These are phyloP conservation scores for Purshia tridentata DNA, from an alignment of 306 rosid genomes.

Conservation along the genomic window DNA sequence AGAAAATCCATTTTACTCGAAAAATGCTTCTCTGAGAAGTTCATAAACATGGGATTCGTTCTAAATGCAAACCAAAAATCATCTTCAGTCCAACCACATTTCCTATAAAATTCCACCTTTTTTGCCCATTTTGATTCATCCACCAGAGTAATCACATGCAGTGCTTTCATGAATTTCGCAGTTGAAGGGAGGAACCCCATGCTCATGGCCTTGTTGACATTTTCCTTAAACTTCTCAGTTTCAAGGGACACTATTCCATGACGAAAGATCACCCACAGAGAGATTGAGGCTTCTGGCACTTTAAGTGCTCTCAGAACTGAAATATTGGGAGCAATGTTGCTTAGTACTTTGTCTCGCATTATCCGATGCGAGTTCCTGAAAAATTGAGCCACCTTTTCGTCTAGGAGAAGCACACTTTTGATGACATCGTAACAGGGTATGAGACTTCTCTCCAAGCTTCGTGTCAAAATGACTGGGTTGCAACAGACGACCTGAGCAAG, in stretches of 20 bases:
- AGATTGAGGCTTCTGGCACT: conserved; percentile 5
- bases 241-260: not conserved
- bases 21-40: conserved; percentile 19
- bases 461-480: not conserved
- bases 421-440: conserved; percentile 12
- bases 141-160: conserved; percentile 8
- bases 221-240: conserved; percentile 1
- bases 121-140: conserved; percentile 16
- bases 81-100: conserved; percentile 36
- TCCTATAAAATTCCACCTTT: conserved; percentile 22
- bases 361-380: not conserved
- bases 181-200: conserved; percentile 33
- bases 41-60: conserved; percentile 31
- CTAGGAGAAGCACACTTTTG: not conserved
- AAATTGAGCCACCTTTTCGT: not conserved
- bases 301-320: not conserved
- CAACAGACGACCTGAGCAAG: not conserved
- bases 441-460: conserved; percentile 15
- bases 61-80: conserved; percentile 29
- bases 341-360: not conserved
- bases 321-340: conserved; percentile 2
- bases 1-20: conserved; percentile 20
- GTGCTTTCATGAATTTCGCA: conserved; percentile 22
- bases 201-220: conserved; percentile 18
- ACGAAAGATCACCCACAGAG: not conserved